phyloP scores from a whole-genome alignment of 2,329 filamentous ascomycete genomes.

The Chrysosporium keratinophilum region DNA sequence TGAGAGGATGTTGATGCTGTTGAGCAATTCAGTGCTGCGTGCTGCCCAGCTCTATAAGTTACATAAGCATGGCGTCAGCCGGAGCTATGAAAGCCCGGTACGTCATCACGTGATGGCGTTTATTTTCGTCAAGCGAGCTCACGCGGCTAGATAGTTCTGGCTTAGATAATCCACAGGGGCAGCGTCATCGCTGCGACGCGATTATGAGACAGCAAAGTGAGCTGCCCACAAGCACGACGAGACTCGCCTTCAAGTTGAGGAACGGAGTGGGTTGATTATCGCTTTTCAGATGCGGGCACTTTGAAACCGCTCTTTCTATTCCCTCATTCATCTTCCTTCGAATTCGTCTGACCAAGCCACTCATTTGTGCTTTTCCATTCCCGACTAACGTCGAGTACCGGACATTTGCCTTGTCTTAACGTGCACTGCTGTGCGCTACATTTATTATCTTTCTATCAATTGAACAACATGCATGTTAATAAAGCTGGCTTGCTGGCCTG shows the following conservation, averaged over 20 bases:
- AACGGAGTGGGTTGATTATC: neutral
- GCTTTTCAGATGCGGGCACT: neutral
- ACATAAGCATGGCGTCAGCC: neutral
- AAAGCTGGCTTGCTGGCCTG: conserved; percentile 22
- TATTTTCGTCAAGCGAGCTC: neutral
- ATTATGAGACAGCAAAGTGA: neutral
- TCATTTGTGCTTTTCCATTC: neutral
- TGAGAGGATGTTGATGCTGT: too few relatives aligned
- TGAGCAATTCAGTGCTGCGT: too few relatives aligned
- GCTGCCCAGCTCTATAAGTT: too few relatives aligned
- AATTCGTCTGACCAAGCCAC: neutral
- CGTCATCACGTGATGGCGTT: neutral
- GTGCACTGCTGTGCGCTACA: neutral
- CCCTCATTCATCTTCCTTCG: neutral
- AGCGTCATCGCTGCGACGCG: neutral
- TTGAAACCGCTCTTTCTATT: neutral
- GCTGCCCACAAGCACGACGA: neutral
- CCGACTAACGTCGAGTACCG: neutral
- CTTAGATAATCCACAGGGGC: neutral
- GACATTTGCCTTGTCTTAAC: neutral
- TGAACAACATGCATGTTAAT: conserved; percentile 29
- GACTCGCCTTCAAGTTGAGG: neutral
- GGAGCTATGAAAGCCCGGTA: neutral
- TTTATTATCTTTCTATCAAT: neutral
- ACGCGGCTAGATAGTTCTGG: neutral